Conservation (phyloP, 2,329 filamentous ascomycete species). For the Neopestalotiopsis rosae region DNA sequence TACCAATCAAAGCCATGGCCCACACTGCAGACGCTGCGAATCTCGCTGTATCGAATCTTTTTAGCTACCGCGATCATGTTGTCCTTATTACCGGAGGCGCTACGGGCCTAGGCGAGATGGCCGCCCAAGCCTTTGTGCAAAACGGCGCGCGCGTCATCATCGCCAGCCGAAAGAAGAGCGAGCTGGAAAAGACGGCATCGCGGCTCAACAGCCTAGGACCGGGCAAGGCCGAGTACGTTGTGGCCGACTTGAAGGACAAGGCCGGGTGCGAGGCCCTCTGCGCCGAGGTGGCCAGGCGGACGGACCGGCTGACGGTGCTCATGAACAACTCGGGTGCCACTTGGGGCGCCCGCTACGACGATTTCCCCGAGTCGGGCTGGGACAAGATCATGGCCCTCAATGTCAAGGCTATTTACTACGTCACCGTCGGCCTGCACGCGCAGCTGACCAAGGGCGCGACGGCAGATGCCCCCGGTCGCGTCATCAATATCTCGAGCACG, state of each 20-base stretch:
- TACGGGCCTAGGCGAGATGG: conserved; percentile 21
- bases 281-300: conserved; percentile 15
- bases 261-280: conserved; percentile 17
- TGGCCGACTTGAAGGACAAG: conserved; percentile 21
- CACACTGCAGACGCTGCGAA: conserved; percentile 11
- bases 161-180: conserved; percentile 19
- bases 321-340: conserved; percentile 21
- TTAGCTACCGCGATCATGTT: conserved; percentile 9
- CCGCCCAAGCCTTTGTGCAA: conserved; percentile 20
- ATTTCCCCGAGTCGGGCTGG: conserved; percentile 21
- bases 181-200: conserved; percentile 16
- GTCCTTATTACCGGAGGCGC: conserved; percentile 19
- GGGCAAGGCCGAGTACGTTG: conserved; percentile 19
- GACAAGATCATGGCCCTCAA: conserved; percentile 23
- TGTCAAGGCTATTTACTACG: conserved; percentile 21
- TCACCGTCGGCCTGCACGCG: conserved; percentile 19
- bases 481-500: conserved; percentile 21
- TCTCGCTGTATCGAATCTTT: conserved; percentile 19
- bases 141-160: conserved; percentile 22
- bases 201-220: conserved; percentile 19
- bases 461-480: conserved; percentile 16
- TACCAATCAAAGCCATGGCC: not conserved
- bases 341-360: conserved; percentile 21
- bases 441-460: conserved; percentile 18
- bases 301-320: conserved; percentile 18